Evolutionary conservation across 2,329 filamentous ascomycete species (phyloP), one percentile per base, ranked within the genome.

Genomic region (Exophiala dermatitidis): DNA sequence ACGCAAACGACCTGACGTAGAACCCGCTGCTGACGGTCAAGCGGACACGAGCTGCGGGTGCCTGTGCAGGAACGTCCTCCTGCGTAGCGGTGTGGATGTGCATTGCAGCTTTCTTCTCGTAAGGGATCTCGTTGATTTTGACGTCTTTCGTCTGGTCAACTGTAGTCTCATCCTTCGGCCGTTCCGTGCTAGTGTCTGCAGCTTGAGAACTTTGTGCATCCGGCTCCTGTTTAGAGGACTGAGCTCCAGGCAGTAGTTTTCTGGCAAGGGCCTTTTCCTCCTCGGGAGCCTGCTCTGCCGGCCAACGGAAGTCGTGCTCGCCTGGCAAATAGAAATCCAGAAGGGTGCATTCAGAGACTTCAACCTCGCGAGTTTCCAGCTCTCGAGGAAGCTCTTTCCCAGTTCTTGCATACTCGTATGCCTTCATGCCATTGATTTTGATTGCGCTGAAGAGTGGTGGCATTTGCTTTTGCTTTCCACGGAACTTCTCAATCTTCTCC

Each of bases 11-110:
- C 58, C 93, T 86, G 9, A 98, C 90, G 69, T 98, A 98, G 76
- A 96, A 98, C 37, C 93, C 93, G 0, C 90, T 95, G 1, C 90
- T 90, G 48, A 96, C 91, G 0, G 88, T 95, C 81, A 98, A 89
- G 53, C 86, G 84, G 55, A 98, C 82, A 65, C 82, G 85, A 46
- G 82, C 87, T 0, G 91, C 93, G 1, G 91, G 82, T 1, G 89
- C 60, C 41, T 61, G 36, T 32, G 60, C 60, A 30, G 59, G 48
- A 19, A 49, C 8, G 10, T 41, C 34, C 32, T 58, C 54, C 29
- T 61, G 53, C 37, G 48, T 50, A 31, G 58, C 50, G 9, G 62
- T 46, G 32, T 56, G 61, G 9, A 58, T 63, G 52, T 63, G 61
- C 44, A 62, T 36, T n/a, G 57, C 57, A n/a, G 61, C 61, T 33